Evolutionary conservation across 169 alveolate genomes (phyloP).

Genomic region (Theileria parva): DNA sequence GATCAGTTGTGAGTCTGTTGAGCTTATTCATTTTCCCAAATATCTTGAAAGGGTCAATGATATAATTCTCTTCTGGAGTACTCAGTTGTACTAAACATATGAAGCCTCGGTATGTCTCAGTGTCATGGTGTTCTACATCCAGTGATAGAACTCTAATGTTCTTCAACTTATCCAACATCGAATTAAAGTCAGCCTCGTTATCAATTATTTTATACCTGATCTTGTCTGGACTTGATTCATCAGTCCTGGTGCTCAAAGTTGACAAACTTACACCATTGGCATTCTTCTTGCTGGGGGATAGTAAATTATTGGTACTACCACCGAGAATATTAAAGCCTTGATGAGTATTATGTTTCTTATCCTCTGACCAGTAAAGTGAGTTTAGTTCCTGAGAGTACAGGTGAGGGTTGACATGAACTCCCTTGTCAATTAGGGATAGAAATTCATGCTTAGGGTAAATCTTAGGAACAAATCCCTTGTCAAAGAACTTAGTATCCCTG

Average conservation of each 20-base stretch:
- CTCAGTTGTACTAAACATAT: conserved; percentile 91
- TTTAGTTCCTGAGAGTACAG: conserved; percentile 55
- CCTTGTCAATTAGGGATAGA: conserved; percentile 7
- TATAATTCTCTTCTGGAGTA: conserved; percentile 86
- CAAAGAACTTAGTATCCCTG: neutral
- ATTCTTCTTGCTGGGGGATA: neutral
- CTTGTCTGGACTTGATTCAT: neutral
- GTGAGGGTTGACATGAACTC: conserved; percentile 21
- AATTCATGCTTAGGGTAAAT: conserved; percentile 23
- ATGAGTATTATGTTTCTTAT: conserved; percentile 22
- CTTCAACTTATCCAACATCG: conserved; percentile 41
- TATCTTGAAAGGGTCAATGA: conserved; percentile 88
- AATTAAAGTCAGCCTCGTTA: conserved; percentile 30
- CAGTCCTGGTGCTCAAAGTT: conserved; percentile 19
- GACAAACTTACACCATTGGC: conserved; percentile 18
- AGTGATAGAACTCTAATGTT: conserved; percentile 43
- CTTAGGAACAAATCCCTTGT: conserved; percentile 36
- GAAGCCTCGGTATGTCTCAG: conserved; percentile 82
- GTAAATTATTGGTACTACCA: neutral
- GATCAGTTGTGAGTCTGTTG: conserved; percentile 88
- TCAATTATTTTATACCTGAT: conserved; percentile 24
- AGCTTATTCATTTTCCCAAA: conserved; percentile 79
- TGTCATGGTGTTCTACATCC: conserved; percentile 63
- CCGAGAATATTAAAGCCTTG: conserved; percentile 22
- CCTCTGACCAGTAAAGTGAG: conserved; percentile 56